These are phyloP conservation scores for Russula sp. DNA, from an alignment of 768 basidiomycete species.

Conservation along the genomic window DNA sequence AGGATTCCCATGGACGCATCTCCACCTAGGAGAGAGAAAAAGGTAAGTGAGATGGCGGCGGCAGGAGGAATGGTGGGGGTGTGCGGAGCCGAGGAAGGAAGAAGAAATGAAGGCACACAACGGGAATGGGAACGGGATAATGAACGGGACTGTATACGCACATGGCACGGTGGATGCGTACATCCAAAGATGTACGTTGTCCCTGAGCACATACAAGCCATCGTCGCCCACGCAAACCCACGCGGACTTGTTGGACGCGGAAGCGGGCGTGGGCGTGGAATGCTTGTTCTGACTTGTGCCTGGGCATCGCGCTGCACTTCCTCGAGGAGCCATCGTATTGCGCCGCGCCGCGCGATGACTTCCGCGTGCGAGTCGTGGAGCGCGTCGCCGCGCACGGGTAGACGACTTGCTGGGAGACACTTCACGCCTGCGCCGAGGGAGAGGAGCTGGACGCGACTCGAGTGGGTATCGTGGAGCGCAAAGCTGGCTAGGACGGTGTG, in stretches of 20 bases:
- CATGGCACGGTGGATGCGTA: constrained; percentile 77
- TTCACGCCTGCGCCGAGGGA: constrained; percentile 83
- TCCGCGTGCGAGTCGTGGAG: constrained; percentile 93
- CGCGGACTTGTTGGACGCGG: neutral
- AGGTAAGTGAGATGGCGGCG: neutral
- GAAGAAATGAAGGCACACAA: neutral
- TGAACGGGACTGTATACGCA: constrained; percentile 31
- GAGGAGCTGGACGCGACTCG: constrained; percentile 49
- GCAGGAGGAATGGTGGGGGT: neutral
- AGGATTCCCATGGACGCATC: constrained; percentile 84
- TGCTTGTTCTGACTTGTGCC: constrained; percentile 8
- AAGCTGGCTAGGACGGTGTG: constrained; percentile 62
- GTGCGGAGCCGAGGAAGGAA: constrained; percentile 9
- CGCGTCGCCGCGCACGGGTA: constrained; percentile 69
- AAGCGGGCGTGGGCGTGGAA: too few species aligned
- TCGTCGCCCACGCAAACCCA: constrained; percentile 47
- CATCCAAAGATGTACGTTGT: constrained; percentile 53
- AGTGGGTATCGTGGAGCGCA: constrained; percentile 44
- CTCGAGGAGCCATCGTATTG: constrained; percentile 74
- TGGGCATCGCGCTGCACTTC: constrained; percentile 49
- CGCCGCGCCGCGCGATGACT: constrained; percentile 79
- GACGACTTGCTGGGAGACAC: constrained; percentile 62
- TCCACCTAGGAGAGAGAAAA: constrained; percentile 54
- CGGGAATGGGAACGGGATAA: too few species aligned
- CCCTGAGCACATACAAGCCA: constrained; percentile 47